Evolutionary conservation across 306 rosid genomes (phyloP).

Genomic region (Vigna radiata): DNA sequence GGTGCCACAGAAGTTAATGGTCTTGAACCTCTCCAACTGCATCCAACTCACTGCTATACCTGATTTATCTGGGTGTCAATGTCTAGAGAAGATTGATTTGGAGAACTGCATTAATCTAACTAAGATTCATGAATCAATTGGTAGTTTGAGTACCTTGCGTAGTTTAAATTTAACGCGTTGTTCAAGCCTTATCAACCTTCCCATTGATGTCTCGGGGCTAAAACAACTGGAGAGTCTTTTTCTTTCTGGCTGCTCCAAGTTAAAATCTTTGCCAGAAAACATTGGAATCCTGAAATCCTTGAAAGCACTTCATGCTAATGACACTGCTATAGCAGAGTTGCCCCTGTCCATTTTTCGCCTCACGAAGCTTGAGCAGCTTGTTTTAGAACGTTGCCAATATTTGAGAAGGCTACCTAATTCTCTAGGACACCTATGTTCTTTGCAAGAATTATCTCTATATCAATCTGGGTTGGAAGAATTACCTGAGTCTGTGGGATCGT

Average conservation of each 20-base stretch:
- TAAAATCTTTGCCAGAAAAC: conserved; percentile 57
- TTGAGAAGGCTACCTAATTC: conserved; percentile 56
- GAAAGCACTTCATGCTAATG: conserved; percentile 52
- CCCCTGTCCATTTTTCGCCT: conserved; percentile 62
- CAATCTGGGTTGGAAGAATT: conserved; percentile 54
- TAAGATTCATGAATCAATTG: conserved; percentile 59
- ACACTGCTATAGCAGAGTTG: conserved; percentile 53
- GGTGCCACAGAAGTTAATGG: conserved; percentile 60
- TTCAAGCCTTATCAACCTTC: conserved; percentile 50
- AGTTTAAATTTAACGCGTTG: conserved; percentile 58
- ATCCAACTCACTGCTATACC: conserved; percentile 51
- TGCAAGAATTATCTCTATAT: conserved; percentile 58
- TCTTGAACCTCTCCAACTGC: conserved; percentile 59
- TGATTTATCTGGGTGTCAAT: conserved; percentile 58
- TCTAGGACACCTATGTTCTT: conserved; percentile 58
- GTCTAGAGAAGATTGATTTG: conserved; percentile 59
- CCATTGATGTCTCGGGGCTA: conserved; percentile 66
- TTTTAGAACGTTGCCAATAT: conserved; percentile 46
- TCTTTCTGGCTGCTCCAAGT: conserved; percentile 53
- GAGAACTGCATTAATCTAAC: conserved; percentile 52
- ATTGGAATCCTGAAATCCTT: conserved; percentile 55
- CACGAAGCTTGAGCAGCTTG: conserved; percentile 55
- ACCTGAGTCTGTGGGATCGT: conserved; percentile 57
- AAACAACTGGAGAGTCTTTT: conserved; percentile 56
- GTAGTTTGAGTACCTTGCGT: conserved; percentile 50